These are phyloP conservation scores for Rutstroemia sp. DNA, from an alignment of 2,329 filamentous ascomycete genomes.

Conservation along the genomic window DNA sequence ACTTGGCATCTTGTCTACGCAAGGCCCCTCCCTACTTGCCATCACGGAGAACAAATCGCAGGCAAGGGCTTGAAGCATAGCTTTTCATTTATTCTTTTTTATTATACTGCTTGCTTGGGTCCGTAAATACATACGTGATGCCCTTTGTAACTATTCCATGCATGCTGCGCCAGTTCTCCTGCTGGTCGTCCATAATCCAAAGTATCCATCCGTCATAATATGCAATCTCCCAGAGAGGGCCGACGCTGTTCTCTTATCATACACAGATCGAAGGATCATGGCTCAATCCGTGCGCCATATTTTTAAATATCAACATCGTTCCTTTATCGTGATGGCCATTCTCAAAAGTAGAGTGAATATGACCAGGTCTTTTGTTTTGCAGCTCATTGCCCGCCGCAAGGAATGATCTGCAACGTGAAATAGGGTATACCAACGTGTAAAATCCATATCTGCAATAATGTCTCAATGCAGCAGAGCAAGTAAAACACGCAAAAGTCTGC, in stretches of 20 bases:
- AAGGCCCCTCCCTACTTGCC: too few species aligned
- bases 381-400: not conserved
- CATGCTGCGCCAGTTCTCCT: constrained; percentile 1
- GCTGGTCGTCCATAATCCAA: not conserved
- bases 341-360: not conserved
- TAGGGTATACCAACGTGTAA: constrained; percentile 1
- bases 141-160: constrained; percentile 3
- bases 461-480: constrained; percentile 1
- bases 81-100: not conserved
- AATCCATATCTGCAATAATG: constrained; percentile 4
- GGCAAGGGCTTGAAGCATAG: too few species aligned
- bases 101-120: constrained; percentile 2
- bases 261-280: not conserved
- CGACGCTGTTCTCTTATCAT: not conserved
- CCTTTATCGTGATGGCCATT: not conserved
- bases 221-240: not conserved
- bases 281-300: not conserved
- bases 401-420: not conserved
- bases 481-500: not conserved
- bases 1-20: too few species aligned
- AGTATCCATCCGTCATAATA: constrained; percentile 2
- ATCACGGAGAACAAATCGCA: not conserved
- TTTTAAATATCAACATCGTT: constrained; percentile 1
- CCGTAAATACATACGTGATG: constrained; percentile 6
- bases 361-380: not conserved